Evolutionary conservation across 192 early-diverging fungal genomes (phyloP).

Genomic region (Umbelopsis sp.): DNA sequence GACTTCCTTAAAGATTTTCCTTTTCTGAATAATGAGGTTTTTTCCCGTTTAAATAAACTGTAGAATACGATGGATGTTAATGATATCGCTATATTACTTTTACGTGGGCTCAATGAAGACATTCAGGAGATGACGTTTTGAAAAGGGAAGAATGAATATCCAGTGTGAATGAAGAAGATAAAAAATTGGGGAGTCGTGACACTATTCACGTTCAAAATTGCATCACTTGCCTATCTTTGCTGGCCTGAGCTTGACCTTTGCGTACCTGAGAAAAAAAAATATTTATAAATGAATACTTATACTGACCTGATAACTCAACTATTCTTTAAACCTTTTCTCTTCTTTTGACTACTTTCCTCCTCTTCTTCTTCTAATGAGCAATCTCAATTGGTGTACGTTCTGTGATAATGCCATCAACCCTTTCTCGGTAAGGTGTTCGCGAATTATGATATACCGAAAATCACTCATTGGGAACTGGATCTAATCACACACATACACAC

Average conservation of each 20-base stretch:
- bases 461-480: not conserved
- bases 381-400: slow-evolving; percentile 42
- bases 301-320: not conserved
- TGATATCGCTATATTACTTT: too few relatives aligned
- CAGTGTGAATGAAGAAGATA: not conserved
- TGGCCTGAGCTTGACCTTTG: slow-evolving; percentile 7
- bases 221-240: slow-evolving; percentile 17
- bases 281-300: not conserved
- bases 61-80: too few relatives aligned
- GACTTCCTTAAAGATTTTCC: too few relatives aligned
- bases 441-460: not conserved
- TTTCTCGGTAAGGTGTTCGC: slow-evolving; percentile 29
- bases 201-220: slow-evolving; percentile 2
- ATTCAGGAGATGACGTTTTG: not conserved
- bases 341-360: not conserved
- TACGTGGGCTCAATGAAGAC: too few relatives aligned
- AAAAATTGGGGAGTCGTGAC: slow-evolving; percentile 2
- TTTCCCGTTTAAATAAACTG: too few relatives aligned
- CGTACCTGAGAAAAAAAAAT: slow-evolving; percentile 9
- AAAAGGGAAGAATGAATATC: not conserved
- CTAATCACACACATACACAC: too few relatives aligned
- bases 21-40: too few relatives aligned
- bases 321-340: slow-evolving; percentile 3
- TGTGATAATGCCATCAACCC: slow-evolving; percentile 40
- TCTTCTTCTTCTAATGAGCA: slow-evolving; percentile 16